Percentiles rank a stretch among this genome's conserved stretches.
These are phyloP conservation scores for Entamoeba moshkovskii DNA, from an alignment of 208 protist species.

Conservation along the genomic window DNA sequence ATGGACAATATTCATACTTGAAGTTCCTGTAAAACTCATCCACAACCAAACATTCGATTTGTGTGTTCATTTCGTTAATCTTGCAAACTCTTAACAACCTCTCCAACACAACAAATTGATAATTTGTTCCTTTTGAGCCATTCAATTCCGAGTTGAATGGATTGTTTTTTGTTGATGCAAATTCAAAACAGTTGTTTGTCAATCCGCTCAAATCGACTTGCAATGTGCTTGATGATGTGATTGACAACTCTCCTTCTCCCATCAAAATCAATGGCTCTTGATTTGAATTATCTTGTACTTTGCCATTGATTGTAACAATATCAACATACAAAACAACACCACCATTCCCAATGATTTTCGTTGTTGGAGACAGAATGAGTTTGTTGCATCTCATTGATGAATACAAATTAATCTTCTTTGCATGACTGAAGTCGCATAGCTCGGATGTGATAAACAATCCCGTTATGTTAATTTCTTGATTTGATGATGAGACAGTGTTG, in stretches of 20 bases:
- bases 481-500: background rate
- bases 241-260: background rate
- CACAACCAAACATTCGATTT: background rate
- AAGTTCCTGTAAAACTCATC: background rate
- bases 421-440: background rate
- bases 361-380: background rate
- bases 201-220: background rate
- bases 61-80: background rate
- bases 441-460: background rate
- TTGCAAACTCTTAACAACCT: background rate
- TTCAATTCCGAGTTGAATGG: background rate
- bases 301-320: background rate
- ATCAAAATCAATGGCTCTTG: background rate
- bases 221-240: background rate
- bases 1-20: background rate
- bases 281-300: background rate
- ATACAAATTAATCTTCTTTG: background rate
- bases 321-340: background rate
- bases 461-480: background rate
- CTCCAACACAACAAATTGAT: background rate
- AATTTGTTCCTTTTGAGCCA: background rate
- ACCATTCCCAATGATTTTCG: background rate
- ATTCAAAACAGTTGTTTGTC: background rate
- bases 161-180: background rate
- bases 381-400: background rate